Base-by-base conservation (phyloP, 108 stramenopile species). In the Asterionellopsis glacialis region DNA sequence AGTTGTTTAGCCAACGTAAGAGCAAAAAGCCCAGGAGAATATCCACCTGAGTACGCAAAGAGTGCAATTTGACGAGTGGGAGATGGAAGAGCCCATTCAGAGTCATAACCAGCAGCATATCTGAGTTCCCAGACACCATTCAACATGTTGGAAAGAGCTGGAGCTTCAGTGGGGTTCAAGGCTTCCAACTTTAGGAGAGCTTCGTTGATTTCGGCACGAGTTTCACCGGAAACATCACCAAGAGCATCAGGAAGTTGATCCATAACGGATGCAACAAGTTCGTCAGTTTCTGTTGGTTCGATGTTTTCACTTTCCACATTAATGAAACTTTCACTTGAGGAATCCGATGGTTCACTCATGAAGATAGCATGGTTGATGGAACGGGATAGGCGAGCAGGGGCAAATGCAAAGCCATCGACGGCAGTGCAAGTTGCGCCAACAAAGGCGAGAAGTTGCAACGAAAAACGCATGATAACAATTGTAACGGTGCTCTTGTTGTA, bases 81-180 rank as follows among this genome's bases (percentile, higher is more conserved):
- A 45, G 75, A 78, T 11, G 77, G 72, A 39, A 90, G 55, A 26
- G 85, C 79, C 23, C 78, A 61, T 11, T 76, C 75, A n/a, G 76
- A 68, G n/a, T 45, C 38, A 49, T 84, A 90, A 25, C 83, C 83
- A 21, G 76, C 85, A 14, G 81, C 83, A 49, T 88, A 93, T 19
- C 73, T 63, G 41, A 93, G 65, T 45, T 71, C 82, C 91, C 91
- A 93, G 6, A 87, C 80, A 18, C 91, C 91, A 57, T 91, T 91
- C 28, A 91, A 48, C 54, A 87, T 38, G 15, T 84, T 76, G 23
- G 81, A 82, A 45, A 65, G 57, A 15, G 85, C 75, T 11, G 84
- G 80, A 43, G 83, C 68, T 33, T 65, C 58, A 1, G 86, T 88
- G 38, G 90, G 90, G 56, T 86, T 88, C 55, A 91, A 45, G 11